Base-by-base conservation (phyloP, 768 basidiomycete genomes). In the Gloeophyllum trabeum region DNA sequence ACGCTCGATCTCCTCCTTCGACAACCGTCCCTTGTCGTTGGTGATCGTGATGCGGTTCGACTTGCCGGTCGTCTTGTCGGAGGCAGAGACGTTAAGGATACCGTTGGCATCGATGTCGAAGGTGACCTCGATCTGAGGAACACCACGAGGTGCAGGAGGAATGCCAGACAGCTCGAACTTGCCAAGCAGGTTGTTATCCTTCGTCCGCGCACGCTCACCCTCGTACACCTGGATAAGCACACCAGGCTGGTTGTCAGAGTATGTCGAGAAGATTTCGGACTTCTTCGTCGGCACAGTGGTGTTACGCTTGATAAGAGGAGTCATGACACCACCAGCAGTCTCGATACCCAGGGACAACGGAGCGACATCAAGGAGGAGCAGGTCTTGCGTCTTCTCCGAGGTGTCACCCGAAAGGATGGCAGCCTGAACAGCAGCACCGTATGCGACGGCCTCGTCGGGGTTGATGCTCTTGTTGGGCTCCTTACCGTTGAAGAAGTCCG, bases 401-500 rank as follows among this genome's bases (percentile, higher is more conserved):
- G 92, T 94, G 62, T 97, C 91, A 56, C 94, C 94, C 21, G 94
- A 89, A 44, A 98, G 82, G 55, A 97, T 94, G 54, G 93, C 94
- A 44, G 91, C 94, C 68, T 98, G 93, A 54, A 99, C 92, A 46
- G 94, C 94, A 43, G 94, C 94, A 73, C 94, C 93, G 62, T 96
- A 96, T 16, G 94, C 94, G 45, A 98, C 92, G 43, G 94, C 93
- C 69, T 97, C 94, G 51, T 98, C 94, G 41, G 94, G 94, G 80
- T 98, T 97, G 74, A 98, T 97, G 69, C 84, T 85, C 77, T 93
- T 96, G 76, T 91, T 92, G 55, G 90, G 93, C 70, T 96, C 92
- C 73, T 93, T 92, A 61, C 93, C 93, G 61, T 88, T 89, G 75
- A 97, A 97, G 79, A 87, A 96, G 65, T 97, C 93, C 51, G 89